Conservation (phyloP, 1,284 basidiomycete species). For the Ustilago bromivora region DNA sequence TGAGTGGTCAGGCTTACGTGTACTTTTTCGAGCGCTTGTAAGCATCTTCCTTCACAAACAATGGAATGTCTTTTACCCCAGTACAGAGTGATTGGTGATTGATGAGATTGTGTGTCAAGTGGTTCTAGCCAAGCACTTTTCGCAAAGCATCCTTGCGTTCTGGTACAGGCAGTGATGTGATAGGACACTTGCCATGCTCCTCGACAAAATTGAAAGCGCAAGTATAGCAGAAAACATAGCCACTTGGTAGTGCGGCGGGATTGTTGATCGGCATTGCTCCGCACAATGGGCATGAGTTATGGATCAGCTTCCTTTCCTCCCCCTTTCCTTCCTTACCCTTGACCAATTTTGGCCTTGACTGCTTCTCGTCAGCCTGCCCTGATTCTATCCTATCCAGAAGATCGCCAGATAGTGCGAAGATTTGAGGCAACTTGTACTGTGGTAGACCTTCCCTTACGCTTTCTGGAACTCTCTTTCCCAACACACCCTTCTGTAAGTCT, state of each 20-base stretch:
- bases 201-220: conserved; percentile 89
- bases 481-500: conserved; percentile 12
- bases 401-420: conserved; percentile 26
- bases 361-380: not conserved
- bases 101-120: not conserved
- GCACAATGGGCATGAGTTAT: conserved; percentile 90
- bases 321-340: not conserved
- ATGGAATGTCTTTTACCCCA: not conserved
- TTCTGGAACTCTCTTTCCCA: not conserved
- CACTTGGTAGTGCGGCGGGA: conserved; percentile 88
- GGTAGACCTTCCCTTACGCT: conserved; percentile 1
- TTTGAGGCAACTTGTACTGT: conserved; percentile 26
- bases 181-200: conserved; percentile 82
- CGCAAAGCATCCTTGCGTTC: conserved; percentile 80
- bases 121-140: conserved; percentile 80
- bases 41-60: not conserved
- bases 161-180: conserved; percentile 81
- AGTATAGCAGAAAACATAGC: conserved; percentile 95
- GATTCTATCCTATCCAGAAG: conserved; percentile 29
- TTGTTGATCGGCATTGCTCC: conserved; percentile 79
- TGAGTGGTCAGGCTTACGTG: conserved; percentile 54
- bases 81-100: not conserved
- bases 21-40: conserved; percentile 54
- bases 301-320: conserved; percentile 61
- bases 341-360: conserved; percentile 47